Conservation (phyloP, 345 rosid species). For the Camelina neglecta region DNA sequence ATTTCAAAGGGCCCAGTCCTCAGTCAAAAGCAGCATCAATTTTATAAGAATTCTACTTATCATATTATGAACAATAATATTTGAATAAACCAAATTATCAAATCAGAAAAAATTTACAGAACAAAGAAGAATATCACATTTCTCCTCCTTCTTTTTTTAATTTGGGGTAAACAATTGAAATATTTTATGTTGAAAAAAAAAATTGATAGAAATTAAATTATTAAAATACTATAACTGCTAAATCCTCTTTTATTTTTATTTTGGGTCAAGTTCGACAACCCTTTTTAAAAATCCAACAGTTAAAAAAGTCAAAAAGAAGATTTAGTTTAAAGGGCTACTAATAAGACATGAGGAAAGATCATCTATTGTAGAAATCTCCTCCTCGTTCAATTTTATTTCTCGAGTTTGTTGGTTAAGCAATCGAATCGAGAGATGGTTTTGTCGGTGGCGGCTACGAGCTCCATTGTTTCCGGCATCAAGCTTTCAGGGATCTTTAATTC, state of each 20-base stretch:
- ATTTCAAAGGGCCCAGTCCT: not conserved
- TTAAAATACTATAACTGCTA: not conserved
- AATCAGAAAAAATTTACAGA: too few species aligned
- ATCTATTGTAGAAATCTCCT: not conserved
- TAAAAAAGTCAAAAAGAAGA: not conserved
- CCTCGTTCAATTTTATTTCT: not conserved
- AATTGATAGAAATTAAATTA: not conserved
- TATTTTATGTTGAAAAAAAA: not conserved
- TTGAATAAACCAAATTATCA: too few species aligned
- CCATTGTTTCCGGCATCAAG: conserved; percentile 41
- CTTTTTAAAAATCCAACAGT: not conserved
- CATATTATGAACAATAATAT: too few species aligned
- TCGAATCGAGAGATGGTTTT: not conserved
- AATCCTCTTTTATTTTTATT: not conserved
- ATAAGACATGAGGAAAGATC: conserved; percentile 3
- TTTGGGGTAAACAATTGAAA: too few species aligned
- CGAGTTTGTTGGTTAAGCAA: not conserved
- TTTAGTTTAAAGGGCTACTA: not conserved
- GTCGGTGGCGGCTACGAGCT: conserved; percentile 24
- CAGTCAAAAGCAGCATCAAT: not conserved
- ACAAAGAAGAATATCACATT: too few species aligned
- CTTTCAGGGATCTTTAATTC: conserved; percentile 29
- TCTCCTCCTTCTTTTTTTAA: too few species aligned
- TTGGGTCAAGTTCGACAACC: too few species aligned
- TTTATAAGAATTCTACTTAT: too few species aligned